Percentiles rank a stretch among this genome's conserved stretches.
These are phyloP conservation scores for Candida quercuum DNA, from an alignment of 805 yeast species.

Conservation along the genomic window DNA sequence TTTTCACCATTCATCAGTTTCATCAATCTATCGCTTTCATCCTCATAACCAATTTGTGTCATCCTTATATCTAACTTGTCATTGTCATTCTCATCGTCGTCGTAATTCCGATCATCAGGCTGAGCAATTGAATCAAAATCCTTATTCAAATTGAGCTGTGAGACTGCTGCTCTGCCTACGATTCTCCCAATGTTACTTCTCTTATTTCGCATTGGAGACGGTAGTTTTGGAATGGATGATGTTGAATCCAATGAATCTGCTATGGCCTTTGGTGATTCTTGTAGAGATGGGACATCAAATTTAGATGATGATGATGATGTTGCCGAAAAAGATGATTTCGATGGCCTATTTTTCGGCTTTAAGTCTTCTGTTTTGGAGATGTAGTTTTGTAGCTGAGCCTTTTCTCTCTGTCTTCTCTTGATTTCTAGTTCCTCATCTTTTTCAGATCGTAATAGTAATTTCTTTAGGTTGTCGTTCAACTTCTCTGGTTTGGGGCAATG, in stretches of 20 bases:
- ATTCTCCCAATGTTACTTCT: constrained; percentile 39
- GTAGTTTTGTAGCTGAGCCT: background rate
- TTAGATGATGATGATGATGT: background rate
- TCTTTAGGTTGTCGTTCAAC: constrained; percentile 23
- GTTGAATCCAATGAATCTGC: constrained; percentile 8
- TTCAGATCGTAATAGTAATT: constrained; percentile 6
- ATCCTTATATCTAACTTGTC: background rate
- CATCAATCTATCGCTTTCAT: constrained; percentile 10
- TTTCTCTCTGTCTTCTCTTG: background rate
- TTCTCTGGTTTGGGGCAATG: constrained; percentile 37
- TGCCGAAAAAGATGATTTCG: too few species aligned
- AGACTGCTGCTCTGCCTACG: constrained; percentile 36
- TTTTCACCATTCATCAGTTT: constrained; percentile 8
- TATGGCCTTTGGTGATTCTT: background rate
- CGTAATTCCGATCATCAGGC: background rate
- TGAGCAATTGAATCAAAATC: background rate
- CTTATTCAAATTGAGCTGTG: constrained; percentile 23
- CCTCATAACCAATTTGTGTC: constrained; percentile 17
- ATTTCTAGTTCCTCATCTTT: background rate
- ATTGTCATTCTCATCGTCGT: background rate
- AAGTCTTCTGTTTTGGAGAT: background rate
- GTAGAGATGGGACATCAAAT: background rate
- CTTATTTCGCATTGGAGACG: constrained; percentile 48
- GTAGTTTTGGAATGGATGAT: constrained; percentile 32
- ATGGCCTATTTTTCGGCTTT: too few species aligned